These are phyloP conservation scores for Vaccinium myrtillus DNA, from an alignment of 148 eudicot genomes.

Conservation along the genomic window DNA sequence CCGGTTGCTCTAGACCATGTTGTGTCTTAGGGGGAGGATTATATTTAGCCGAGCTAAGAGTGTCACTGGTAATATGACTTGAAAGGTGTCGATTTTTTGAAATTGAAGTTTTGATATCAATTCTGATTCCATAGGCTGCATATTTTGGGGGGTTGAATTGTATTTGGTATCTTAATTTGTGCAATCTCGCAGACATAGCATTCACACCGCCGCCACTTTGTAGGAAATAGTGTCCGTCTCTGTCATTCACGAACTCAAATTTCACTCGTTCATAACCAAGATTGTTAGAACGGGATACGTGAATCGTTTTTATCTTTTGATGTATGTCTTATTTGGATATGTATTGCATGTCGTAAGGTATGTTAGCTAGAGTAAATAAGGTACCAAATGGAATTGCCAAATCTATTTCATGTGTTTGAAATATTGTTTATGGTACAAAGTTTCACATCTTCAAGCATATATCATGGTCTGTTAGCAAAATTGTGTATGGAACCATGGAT, in stretches of 20 bases:
- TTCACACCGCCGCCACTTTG: neutral
- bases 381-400: neutral
- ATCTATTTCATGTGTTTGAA: neutral
- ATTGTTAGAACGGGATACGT: too few species aligned
- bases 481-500: neutral
- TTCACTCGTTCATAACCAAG: neutral
- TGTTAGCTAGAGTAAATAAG: neutral
- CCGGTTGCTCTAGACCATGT: neutral
- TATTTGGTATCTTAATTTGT: neutral
- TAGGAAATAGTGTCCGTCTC: neutral
- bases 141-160: neutral
- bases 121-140: neutral
- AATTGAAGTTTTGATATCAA: neutral
- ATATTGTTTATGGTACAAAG: neutral
- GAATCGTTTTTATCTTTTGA: neutral
- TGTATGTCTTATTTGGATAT: neutral
- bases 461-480: neutral
- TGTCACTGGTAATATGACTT: neutral
- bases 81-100: neutral
- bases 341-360: neutral
- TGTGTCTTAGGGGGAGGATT: neutral
- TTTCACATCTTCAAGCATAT: neutral
- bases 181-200: neutral
- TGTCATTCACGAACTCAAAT: neutral
- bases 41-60: neutral